Evolutionary conservation across 106 monocot genomes (phyloP), one percentile per base, ranked within the genome.

Genomic region (Dioscorea zingiberensis): DNA sequence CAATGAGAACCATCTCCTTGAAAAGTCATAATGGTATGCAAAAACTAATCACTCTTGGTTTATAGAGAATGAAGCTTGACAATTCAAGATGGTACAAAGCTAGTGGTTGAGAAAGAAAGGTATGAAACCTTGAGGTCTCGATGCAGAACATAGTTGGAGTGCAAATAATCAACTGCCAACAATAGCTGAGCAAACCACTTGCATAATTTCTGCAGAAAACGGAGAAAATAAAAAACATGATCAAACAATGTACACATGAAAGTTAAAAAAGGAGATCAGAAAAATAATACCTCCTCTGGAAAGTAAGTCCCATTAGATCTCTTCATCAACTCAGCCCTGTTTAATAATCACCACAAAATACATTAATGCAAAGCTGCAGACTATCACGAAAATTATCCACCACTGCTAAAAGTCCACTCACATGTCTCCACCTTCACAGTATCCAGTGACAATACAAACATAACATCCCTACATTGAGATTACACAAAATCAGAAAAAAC

Each of bases 351-450:
- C 27, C 49, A 60, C 26, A 60, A 69, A 70, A 55, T 44, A 14
- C 22, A 61, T 47, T 49, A 46, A 54, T 3, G 15, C 54, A 55
- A 62, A 55, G 56, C 21, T 25, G 12, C 6, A 59, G 13, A 51
- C 7, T 27, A 25, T 54, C 19, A 18, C 5, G 51, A 23, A 61
- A 44, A 14, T 38, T 16, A 59, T 44, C 3, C 19, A 12, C 38
- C 14, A 53, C 28, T 38, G 8, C 29, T 12, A 49, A 0, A 55
- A 69, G 51, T 7, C 13, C 55, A 85, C 92, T 89, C 69, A 93
- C 97, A 98, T 84, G 67, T 98, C 97, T 69, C 97, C 92, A 25
- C 97, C 97, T 84, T 98, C 92, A 62, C 97, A 98, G 51, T 98
- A 98, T 68, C 97, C 92, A 8, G 97, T 98, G 60, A 98, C 84